Conservation (phyloP, 2,329 filamentous ascomycete species). For the Talaromyces sp. region DNA sequence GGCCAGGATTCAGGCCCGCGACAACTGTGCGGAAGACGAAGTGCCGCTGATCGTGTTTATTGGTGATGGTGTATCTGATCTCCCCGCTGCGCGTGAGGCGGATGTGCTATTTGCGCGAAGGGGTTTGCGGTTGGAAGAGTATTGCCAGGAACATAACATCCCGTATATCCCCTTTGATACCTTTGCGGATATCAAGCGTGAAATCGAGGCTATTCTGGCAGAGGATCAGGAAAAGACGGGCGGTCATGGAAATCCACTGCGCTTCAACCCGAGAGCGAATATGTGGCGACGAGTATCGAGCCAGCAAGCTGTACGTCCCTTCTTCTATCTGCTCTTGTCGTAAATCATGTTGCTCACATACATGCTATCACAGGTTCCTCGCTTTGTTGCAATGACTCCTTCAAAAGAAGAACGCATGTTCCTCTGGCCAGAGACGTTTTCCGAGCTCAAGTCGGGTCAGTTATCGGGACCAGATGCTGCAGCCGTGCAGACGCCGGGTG, state of each 20-base stretch:
- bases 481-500: not conserved
- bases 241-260: constrained; percentile 54
- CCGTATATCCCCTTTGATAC: constrained; percentile 59
- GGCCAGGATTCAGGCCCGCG: constrained; percentile 51
- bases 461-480: not conserved
- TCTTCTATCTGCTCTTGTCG: constrained; percentile 23
- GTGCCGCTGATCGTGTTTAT: constrained; percentile 65
- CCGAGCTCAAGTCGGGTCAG: constrained; percentile 36
- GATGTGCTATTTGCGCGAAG: constrained; percentile 63
- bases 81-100: constrained; percentile 60
- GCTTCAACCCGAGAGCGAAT: constrained; percentile 64
- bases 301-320: constrained; percentile 46
- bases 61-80: constrained; percentile 63
- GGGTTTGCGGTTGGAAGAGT: constrained; percentile 61
- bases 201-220: constrained; percentile 53
- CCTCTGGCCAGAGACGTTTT: constrained; percentile 57
- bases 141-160: constrained; percentile 59
- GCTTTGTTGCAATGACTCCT: constrained; percentile 49
- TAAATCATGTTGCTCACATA: not conserved
- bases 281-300: constrained; percentile 61
- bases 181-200: constrained; percentile 60
- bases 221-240: constrained; percentile 59
- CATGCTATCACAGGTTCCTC: constrained; percentile 35
- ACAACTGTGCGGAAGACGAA: constrained; percentile 55
- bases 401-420: constrained; percentile 57